phyloP scores from a whole-genome alignment of 768 basidiomycete genomes.

The Xanthoconium purpureum region DNA sequence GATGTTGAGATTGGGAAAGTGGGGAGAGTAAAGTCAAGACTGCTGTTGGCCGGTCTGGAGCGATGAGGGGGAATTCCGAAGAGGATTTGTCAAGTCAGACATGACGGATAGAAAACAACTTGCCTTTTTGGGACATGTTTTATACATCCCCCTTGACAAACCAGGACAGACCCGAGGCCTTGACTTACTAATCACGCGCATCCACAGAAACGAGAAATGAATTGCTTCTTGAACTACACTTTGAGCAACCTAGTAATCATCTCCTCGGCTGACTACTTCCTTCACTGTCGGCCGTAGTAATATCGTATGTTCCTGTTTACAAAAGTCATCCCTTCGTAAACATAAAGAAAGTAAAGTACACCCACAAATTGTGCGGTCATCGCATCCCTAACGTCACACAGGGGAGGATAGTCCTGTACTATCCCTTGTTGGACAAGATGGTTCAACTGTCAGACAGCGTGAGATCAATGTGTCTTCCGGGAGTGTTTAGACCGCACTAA shows the following conservation, averaged over 20 bases:
- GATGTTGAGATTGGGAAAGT: background rate
- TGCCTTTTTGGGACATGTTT: slow-evolving; percentile 26
- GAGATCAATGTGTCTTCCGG: background rate
- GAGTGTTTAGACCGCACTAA: slow-evolving; percentile 34
- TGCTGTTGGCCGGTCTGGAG: background rate
- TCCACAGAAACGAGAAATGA: background rate
- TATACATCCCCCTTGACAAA: too few species aligned
- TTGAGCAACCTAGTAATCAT: slow-evolving; percentile 68
- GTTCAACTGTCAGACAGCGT: slow-evolving; percentile 57
- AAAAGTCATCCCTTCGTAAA: slow-evolving; percentile 4
- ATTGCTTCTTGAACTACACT: slow-evolving; percentile 3
- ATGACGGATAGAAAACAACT: background rate
- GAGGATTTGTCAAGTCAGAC: background rate
- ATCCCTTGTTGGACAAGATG: slow-evolving; percentile 85
- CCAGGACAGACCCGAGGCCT: too few species aligned
- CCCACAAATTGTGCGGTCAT: slow-evolving; percentile 95
- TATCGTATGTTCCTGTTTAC: slow-evolving; percentile 76
- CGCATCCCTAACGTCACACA: slow-evolving; percentile 77
- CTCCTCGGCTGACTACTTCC: slow-evolving; percentile 80
- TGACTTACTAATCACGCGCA: too few species aligned
- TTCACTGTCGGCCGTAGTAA: slow-evolving; percentile 80
- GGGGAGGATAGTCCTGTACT: slow-evolving; percentile 89
- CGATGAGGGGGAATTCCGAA: background rate
- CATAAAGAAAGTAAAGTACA: slow-evolving; percentile 12
- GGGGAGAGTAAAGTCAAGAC: background rate